These are phyloP conservation scores for Aureobasidium sp. DNA, from an alignment of 2,329 filamentous ascomycete genomes.

Conservation along the genomic window DNA sequence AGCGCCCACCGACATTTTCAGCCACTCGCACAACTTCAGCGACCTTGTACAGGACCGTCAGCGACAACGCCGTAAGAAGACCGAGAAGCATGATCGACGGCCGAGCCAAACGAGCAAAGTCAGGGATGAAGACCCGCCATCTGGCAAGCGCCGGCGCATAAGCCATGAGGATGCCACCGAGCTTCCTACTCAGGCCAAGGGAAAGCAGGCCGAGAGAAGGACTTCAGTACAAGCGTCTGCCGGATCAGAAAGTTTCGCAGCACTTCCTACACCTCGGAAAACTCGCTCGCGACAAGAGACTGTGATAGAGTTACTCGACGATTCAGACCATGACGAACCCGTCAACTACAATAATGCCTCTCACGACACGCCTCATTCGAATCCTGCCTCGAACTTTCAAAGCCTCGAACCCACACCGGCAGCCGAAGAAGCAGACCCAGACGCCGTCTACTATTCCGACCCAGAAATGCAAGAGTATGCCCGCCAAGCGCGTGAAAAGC, in stretches of 20 bases:
- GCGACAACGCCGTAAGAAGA: slow-evolving; percentile 27
- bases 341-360: slow-evolving; percentile 16
- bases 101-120: background rate
- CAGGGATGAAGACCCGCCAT: background rate
- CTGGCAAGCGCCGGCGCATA: slow-evolving; percentile 26
- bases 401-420: slow-evolving; percentile 10
- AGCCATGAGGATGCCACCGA: slow-evolving; percentile 18
- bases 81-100: slow-evolving; percentile 19
- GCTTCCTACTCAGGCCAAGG: slow-evolving; percentile 11
- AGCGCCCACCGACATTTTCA: slow-evolving; percentile 35
- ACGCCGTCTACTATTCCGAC: slow-evolving; percentile 30
- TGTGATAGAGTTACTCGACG: slow-evolving; percentile 16
- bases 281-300: background rate
- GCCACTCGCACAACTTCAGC: slow-evolving; percentile 34
- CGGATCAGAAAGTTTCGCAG: slow-evolving; percentile 10
- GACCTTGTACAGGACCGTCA: slow-evolving; percentile 35
- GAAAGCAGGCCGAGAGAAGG: slow-evolving; percentile 15
- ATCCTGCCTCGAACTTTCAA: background rate
- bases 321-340: background rate
- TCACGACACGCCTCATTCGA: slow-evolving; percentile 5
- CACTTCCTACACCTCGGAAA: slow-evolving; percentile 11
- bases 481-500: slow-evolving; percentile 36
- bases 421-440: slow-evolving; percentile 21
- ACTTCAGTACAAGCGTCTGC: slow-evolving; percentile 19
- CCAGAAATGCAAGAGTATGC: slow-evolving; percentile 39